Percentiles rank a stretch among this genome's conserved stretches.
Conservation (phyloP, 768 basidiomycete species). For the Suillus americanus region DNA sequence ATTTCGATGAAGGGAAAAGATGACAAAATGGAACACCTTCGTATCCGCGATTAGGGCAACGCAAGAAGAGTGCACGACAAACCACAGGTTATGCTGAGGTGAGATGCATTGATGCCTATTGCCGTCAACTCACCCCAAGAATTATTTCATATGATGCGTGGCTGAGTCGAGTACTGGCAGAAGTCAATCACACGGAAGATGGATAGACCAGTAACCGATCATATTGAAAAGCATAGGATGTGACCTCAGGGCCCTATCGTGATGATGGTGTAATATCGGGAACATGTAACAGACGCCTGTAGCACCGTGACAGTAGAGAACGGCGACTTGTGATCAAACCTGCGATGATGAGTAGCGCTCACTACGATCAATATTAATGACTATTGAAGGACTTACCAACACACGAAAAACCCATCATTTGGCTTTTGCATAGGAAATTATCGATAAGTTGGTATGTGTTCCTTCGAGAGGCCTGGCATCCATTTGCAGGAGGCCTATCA, state of each 20-base stretch:
- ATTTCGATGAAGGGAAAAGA: neutral
- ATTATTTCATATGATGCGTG: too few species aligned
- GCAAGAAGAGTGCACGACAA: neutral
- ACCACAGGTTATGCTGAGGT: neutral
- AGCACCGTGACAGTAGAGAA: neutral
- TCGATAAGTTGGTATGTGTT: neutral
- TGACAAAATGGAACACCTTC: neutral
- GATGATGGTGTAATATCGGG: neutral
- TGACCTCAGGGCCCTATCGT: neutral
- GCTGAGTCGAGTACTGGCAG: neutral
- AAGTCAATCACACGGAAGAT: neutral
- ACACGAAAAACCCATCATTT: too few species aligned
- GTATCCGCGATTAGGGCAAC: neutral
- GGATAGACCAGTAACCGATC: neutral
- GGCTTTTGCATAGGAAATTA: neutral
- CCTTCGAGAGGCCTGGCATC: neutral
- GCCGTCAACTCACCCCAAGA: neutral
- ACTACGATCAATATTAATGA: too few species aligned
- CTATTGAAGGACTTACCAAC: neutral
- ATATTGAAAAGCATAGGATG: neutral
- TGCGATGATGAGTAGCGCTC: neutral
- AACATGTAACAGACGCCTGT: neutral
- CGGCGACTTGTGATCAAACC: neutral
- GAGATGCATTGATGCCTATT: neutral
- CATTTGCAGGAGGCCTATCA: neutral